These are phyloP conservation scores for Ogataea corticis DNA, from an alignment of 805 yeast species.

Conservation along the genomic window DNA sequence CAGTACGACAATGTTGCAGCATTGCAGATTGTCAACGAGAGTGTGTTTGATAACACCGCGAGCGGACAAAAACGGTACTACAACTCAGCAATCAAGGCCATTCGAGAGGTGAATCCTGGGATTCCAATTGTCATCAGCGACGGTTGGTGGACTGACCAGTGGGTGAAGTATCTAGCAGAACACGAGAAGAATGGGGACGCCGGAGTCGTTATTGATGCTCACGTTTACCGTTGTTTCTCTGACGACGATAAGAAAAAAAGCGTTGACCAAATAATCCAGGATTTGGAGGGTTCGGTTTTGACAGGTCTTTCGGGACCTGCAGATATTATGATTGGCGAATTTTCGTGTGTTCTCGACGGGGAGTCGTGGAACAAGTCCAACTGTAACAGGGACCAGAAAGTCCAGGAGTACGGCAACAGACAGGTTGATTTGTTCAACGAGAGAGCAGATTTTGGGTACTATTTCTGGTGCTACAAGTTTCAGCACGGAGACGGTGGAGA, in stretches of 20 bases:
- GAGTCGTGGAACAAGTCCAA: conserved; percentile 61
- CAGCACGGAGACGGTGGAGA: conserved; percentile 92
- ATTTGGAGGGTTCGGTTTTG: conserved; percentile 50
- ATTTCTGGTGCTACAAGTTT: conserved; percentile 91
- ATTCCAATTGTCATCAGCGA: conserved; percentile 84
- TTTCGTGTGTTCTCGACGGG: conserved; percentile 82
- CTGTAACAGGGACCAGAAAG: conserved; percentile 52
- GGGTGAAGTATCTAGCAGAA: conserved; percentile 64
- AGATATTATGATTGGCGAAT: conserved; percentile 86
- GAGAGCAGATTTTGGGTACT: conserved; percentile 68
- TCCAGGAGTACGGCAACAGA: conserved; percentile 58
- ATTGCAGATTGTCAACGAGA: conserved; percentile 83
- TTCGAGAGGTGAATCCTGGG: conserved; percentile 52
- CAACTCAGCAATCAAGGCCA: conserved; percentile 57
- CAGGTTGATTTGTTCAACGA: conserved; percentile 49
- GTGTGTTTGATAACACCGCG: conserved; percentile 60
- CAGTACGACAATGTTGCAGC: conserved; percentile 71
- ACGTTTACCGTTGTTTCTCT: conserved; percentile 82
- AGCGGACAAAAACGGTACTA: conserved; percentile 61
- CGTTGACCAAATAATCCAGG: conserved; percentile 63
- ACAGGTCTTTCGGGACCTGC: conserved; percentile 45
- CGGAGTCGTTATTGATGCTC: conserved; percentile 80
- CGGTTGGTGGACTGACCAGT: conserved; percentile 88
- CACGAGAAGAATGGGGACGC: conserved; percentile 40
- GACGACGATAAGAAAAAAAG: conserved; percentile 66